phyloP scores from a whole-genome alignment of 75 land plant species.

The Pinus albicaulis region DNA sequence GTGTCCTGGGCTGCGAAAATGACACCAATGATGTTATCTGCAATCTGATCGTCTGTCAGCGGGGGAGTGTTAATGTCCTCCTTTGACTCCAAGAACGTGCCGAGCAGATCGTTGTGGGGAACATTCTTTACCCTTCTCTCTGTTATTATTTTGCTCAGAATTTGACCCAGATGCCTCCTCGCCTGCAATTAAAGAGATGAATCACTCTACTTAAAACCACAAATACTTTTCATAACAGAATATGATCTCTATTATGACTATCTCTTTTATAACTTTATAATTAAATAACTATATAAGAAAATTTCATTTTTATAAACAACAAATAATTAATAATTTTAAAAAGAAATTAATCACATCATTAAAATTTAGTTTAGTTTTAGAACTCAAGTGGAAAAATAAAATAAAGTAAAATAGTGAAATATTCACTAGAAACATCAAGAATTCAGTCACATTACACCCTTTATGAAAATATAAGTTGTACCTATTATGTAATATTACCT shows the following conservation, averaged over 20 bases:
- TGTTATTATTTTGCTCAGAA: slow-evolving; percentile 47
- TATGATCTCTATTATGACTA: not conserved
- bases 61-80: slow-evolving; percentile 21
- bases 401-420: too few species aligned
- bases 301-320: too few species aligned
- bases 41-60: slow-evolving; percentile 82
- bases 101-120: slow-evolving; percentile 42
- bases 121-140: slow-evolving; percentile 32
- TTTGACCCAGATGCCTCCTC: slow-evolving; percentile 50
- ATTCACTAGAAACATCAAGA: too few species aligned
- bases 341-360: too few species aligned
- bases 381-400: too few species aligned
- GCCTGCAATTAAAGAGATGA: slow-evolving; percentile 21
- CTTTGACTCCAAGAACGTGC: slow-evolving; percentile 55
- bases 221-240: too few species aligned
- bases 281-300: too few species aligned
- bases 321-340: too few species aligned
- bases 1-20: slow-evolving; percentile 93
- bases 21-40: slow-evolving; percentile 87
- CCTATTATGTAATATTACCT: slow-evolving; percentile 43
- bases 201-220: not conserved
- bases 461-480: too few species aligned
- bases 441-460: too few species aligned
- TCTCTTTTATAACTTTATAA: too few species aligned
- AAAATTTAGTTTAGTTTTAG: too few species aligned